Base-by-base conservation (phyloP, 805 yeast species). In the Martiniozyma abietophila region DNA sequence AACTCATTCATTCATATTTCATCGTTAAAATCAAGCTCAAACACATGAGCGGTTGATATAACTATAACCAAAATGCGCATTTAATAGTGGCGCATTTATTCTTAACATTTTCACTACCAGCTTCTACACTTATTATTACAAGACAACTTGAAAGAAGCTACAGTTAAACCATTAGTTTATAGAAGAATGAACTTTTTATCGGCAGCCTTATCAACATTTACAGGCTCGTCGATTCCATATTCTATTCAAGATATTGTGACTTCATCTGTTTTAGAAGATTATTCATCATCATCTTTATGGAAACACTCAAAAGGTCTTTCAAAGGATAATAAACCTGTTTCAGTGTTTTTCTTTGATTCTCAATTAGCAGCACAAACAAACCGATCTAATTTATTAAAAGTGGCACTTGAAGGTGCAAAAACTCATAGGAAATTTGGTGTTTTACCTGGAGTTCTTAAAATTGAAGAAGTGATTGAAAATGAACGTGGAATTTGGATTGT, bases 101-200 rank as follows among this genome's bases (percentile, higher is more conserved):
- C n/a, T n/a, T n/a, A n/a, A n/a, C n/a, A n/a, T n/a, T n/a, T n/a
- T n/a, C n/a, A n/a, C n/a, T n/a, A n/a, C n/a, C n/a, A n/a, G n/a
- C n/a, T n/a, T n/a, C n/a, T n/a, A n/a, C n/a, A n/a, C n/a, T n/a
- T n/a, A n/a, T n/a, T n/a, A n/a, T n/a, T n/a, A n/a, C n/a, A n/a
- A n/a, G n/a, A n/a, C n/a, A n/a, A n/a, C n/a, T n/a, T n/a, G n/a
- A n/a, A n/a, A n/a, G n/a, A n/a, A n/a, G n/a, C n/a, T n/a, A n/a
- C n/a, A n/a, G n/a, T n/a, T n/a, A n/a, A n/a, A n/a, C n/a, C n/a
- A n/a, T n/a, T n/a, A n/a, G n/a, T n/a, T n/a, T n/a, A n/a, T n/a
- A n/a, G n/a, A n/a, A n/a, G n/a, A n/a, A 80, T 80, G 88, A 78
- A 80, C 56, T 80, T 80, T 47, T 59, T 80, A n/a, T 57, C 82